Conservation (phyloP, 2,329 filamentous ascomycete species). For the Diatrype stigma region DNA sequence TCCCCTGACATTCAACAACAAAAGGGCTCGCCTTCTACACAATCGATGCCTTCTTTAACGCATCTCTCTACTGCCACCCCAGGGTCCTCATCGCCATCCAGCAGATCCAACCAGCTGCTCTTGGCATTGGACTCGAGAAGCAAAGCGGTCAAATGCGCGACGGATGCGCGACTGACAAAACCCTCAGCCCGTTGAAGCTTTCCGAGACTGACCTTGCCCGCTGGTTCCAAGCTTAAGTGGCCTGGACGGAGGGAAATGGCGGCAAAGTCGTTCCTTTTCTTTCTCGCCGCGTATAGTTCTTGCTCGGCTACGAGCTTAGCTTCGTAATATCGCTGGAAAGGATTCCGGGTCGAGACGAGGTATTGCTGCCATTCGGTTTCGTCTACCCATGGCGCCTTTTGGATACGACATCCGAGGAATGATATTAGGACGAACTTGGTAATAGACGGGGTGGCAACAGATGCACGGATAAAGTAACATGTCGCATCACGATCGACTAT, state of each 20-base stretch:
- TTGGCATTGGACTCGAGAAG: conserved; percentile 48
- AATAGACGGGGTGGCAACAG: conserved; percentile 48
- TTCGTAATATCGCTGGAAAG: conserved; percentile 51
- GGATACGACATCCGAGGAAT: conserved; percentile 51
- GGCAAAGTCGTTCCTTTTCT: conserved; percentile 37
- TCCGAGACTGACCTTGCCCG: conserved; percentile 43
- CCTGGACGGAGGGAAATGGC: conserved; percentile 53
- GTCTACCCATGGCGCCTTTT: conserved; percentile 50
- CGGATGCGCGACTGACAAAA: conserved; percentile 51
- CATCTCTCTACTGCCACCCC: conserved; percentile 44
- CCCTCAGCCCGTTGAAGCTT: conserved; percentile 36
- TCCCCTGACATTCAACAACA: no score
- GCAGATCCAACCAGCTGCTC: conserved; percentile 51
- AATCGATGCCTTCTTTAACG: conserved; percentile 45
- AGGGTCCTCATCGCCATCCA: conserved; percentile 49
- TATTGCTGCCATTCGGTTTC: conserved; percentile 41
- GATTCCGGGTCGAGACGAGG: conserved; percentile 34
- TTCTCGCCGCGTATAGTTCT: conserved; percentile 45
- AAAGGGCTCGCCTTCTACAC: conserved; percentile 48
- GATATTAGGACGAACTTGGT: conserved; percentile 63
- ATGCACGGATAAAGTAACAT: conserved; percentile 57
- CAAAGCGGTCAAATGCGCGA: conserved; percentile 54
- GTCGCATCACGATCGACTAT: conserved; percentile 51
- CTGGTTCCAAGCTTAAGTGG: conserved; percentile 44
- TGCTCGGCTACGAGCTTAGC: conserved; percentile 60